These are phyloP conservation scores for Dittrichia graveolens DNA, from an alignment of 129 eudicot genomes.

Conservation along the genomic window DNA sequence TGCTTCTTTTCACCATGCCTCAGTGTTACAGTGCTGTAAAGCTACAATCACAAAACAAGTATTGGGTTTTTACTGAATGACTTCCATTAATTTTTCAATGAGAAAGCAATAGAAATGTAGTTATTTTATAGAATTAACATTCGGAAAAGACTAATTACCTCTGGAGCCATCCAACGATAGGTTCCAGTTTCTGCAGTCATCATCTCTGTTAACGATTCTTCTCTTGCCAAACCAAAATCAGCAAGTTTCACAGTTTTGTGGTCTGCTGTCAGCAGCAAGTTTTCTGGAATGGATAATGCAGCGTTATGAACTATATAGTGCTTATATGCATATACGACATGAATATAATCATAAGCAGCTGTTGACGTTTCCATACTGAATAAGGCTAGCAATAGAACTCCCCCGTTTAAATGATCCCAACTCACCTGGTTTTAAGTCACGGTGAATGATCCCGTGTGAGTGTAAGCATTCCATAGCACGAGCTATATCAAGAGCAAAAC, in stretches of 20 bases:
- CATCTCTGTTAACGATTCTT: slow-evolving; percentile 85
- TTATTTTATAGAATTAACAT: background rate
- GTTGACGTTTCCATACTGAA: background rate
- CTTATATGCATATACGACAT: background rate
- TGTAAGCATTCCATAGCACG: slow-evolving; percentile 98
- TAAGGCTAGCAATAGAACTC: background rate
- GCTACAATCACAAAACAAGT: slow-evolving; percentile 50
- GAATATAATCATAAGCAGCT: background rate
- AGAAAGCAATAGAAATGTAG: background rate
- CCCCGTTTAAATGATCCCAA: background rate
- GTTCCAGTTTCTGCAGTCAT: slow-evolving; percentile 96
- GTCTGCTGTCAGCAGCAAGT: slow-evolving; percentile 75
- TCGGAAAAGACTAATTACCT: slow-evolving; percentile 41
- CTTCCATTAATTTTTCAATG: background rate
- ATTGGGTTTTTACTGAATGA: background rate
- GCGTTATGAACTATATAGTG: background rate
- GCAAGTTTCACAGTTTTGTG: slow-evolving; percentile 74
- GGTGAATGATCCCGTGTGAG: slow-evolving; percentile 91
- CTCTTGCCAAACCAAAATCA: slow-evolving; percentile 90
- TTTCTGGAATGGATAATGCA: slow-evolving; percentile 45
- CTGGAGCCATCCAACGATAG: slow-evolving; percentile 95
- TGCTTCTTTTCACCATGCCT: slow-evolving; percentile 88
- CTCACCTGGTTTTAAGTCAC: slow-evolving; percentile 87
- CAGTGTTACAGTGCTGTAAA: slow-evolving; percentile 82
- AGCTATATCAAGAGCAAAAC: slow-evolving; percentile 93